A percentile compares a stretch with the other conserved stretches of the same genome.
phyloP scores from a whole-genome alignment of 495 filamentous ascomycete species.

The Paragyromitra xinjiangensis region DNA sequence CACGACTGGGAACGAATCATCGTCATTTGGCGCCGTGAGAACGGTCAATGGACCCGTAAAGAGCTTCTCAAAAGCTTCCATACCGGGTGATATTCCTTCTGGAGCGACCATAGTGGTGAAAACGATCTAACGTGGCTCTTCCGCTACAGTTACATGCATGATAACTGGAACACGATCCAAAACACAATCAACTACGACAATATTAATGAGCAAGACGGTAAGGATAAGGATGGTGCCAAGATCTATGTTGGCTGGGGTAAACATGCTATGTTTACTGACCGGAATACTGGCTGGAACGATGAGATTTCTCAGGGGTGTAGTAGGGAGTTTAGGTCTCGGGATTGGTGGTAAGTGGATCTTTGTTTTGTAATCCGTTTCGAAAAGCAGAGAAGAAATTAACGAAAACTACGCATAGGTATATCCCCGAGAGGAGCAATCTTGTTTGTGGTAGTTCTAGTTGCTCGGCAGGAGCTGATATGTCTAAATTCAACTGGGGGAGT shows the following conservation, averaged over 20 bases:
- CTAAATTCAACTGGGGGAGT: constrained; percentile 46
- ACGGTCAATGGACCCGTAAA: constrained; percentile 38
- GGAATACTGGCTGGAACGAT: constrained; percentile 53
- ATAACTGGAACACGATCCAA: constrained; percentile 37
- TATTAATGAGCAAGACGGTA: constrained; percentile 31
- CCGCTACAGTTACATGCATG: constrained; percentile 37
- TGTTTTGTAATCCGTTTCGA: too few relatives aligned
- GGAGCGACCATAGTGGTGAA: too few relatives aligned
- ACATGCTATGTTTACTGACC: constrained; percentile 52
- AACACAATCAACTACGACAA: constrained; percentile 50
- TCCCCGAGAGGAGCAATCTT: constrained; percentile 38
- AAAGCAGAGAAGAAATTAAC: too few relatives aligned
- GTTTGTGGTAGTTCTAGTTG: constrained; percentile 30
- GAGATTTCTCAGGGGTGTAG: constrained; percentile 44
- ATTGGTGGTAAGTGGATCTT: too few relatives aligned
- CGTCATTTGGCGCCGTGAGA: constrained; percentile 52
- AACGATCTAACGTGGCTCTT: neutral
- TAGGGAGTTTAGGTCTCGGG: constrained; percentile 42
- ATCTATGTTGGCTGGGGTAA: constrained; percentile 57
- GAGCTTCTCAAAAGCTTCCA: constrained; percentile 52
- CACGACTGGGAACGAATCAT: constrained; percentile 54
- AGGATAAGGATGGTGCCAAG: constrained; percentile 50
- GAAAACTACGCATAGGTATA: constrained; percentile 29
- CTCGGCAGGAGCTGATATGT: constrained; percentile 28
- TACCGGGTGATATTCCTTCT: constrained; percentile 24